Base-by-base conservation (phyloP, 768 basidiomycete species). In the Rhodotorula paludigena region DNA sequence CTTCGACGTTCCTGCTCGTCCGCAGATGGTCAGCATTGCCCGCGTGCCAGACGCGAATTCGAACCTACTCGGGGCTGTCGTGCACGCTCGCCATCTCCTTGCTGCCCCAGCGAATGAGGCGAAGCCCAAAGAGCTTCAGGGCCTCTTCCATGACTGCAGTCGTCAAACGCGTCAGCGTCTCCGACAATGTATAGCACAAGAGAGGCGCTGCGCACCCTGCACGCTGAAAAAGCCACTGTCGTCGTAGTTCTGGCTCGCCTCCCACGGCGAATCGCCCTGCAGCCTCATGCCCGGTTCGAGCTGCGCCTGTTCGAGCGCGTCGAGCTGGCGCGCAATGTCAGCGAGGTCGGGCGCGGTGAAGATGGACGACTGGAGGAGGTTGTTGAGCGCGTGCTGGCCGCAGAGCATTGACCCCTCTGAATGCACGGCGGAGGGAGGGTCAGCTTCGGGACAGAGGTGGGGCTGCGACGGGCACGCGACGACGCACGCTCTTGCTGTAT, bases 331-430 rank as follows among this genome's bases (percentile, higher is more conserved):
- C 5, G 72, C 75, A 30, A 76, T 66, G 48, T 73, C 71, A 56
- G 73, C 75, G 0, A 76, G 63, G 36, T 73, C 73, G 14, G 63
- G 55, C 8, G 72, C 64, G 16, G 69, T 71, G 60, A 71, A 74
- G 32, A 73, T 55, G 15, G 57, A n/a, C 18, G 57, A 44, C 38
- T 76, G 75, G n/a, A 76, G 56, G 32, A 76, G 68, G 58, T 72
- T 74, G 67, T 76, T 76, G 55, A 76, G 62, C 28, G 68, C 60
- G 64, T 76, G 75, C 56, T 76, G 75, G 32, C 57, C 60, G 57
- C 71, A 72, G 45, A 72, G 64, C 71, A 68, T 68, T 15, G 57
- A 60, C 15, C 71, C 71, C 12, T 51, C 66, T 72, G 60, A 7
- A 10, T 0, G 38, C 1, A 5, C 3, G 33, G 41, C 2, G 4